These are phyloP conservation scores for Macaranga tanarius DNA, from an alignment of 441 rosid species.

Conservation along the genomic window DNA sequence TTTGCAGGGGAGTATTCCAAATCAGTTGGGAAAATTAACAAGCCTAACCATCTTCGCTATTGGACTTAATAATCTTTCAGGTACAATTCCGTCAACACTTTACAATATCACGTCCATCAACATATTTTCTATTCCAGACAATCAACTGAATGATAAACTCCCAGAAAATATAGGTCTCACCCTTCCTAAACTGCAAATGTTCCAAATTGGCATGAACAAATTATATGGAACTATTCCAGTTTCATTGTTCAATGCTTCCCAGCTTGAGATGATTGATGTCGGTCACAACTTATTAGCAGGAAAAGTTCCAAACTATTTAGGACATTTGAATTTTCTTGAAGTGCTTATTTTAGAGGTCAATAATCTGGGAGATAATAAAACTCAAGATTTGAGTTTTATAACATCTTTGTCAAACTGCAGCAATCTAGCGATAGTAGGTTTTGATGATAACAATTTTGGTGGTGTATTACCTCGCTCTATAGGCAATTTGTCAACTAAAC, in stretches of 20 bases:
- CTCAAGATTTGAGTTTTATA: neutral
- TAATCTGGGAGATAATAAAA: neutral
- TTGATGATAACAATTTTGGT: neutral
- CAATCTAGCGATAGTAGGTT: neutral
- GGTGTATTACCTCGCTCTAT: conserved; percentile 5
- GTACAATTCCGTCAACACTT: conserved; percentile 9
- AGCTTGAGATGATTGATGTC: neutral
- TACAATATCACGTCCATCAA: conserved; percentile 10
- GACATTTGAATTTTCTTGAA: neutral
- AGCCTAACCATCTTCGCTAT: neutral
- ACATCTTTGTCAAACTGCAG: conserved; percentile 11
- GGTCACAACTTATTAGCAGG: neutral
- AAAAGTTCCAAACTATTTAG: neutral
- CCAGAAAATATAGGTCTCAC: conserved; percentile 13
- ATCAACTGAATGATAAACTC: conserved; percentile 2
- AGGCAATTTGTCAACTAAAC: neutral
- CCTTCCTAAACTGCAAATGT: conserved; percentile 1
- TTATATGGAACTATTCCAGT: neutral
- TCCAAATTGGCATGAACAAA: neutral
- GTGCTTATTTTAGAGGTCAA: neutral
- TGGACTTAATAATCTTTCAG: neutral
- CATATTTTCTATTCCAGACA: neutral
- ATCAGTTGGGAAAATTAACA: neutral
- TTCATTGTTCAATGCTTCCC: no score
- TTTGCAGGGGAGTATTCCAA: conserved; percentile 9